Evolutionary conservation across 306 rosid genomes (phyloP).

Genomic region (Purshia tridentata): DNA sequence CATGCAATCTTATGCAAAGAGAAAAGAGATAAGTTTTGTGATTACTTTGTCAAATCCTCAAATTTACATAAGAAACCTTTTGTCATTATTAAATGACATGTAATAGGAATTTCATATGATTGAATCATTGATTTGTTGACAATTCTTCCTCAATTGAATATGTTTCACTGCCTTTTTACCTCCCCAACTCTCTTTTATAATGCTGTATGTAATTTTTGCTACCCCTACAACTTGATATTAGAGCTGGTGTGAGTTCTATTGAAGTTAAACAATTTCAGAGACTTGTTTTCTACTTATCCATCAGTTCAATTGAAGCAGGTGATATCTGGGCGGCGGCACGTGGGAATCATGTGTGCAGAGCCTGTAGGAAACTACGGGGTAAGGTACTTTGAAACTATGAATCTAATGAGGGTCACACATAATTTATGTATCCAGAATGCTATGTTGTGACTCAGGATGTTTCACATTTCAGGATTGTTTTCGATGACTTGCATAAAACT

Average conservation of each 20-base stretch:
- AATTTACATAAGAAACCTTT: background rate
- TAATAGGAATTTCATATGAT: background rate
- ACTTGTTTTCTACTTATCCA: background rate
- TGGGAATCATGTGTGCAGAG: conserved; percentile 83
- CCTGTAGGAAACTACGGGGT: conserved; percentile 94
- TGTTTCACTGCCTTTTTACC: background rate
- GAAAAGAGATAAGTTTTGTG: background rate
- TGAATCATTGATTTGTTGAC: background rate
- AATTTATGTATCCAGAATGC: background rate
- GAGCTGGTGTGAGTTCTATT: no score
- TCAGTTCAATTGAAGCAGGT: conserved; percentile 39
- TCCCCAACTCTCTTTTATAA: no score
- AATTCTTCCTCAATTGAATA: background rate
- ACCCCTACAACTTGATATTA: no score
- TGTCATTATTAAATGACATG: background rate
- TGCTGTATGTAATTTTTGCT: no score
- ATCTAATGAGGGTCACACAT: background rate
- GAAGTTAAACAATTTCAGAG: background rate
- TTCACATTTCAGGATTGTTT: conserved; percentile 48
- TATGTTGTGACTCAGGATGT: background rate
- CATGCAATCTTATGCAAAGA: no score
- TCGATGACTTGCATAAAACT: conserved; percentile 88
- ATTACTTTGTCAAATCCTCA: background rate
- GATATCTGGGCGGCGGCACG: conserved; percentile 71
- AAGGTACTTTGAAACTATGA: conserved; percentile 52